Conservation (phyloP, 139 green algal genomes). For the Coelastrella sp. region DNA sequence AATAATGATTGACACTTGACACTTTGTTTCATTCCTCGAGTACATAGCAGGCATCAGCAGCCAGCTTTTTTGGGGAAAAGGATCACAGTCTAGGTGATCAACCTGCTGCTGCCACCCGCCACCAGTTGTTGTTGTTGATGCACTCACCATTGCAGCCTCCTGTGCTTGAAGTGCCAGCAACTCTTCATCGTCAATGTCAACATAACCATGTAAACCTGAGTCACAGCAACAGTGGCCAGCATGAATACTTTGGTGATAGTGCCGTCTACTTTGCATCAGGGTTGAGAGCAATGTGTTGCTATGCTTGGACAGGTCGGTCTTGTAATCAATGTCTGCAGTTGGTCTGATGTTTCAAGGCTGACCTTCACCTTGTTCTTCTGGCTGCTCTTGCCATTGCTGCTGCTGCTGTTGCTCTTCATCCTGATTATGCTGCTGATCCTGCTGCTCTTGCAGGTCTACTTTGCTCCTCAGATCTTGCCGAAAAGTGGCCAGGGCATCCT, state of each 20-base stretch:
- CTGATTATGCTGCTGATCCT: constrained; percentile 29
- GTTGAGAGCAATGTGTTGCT: neutral
- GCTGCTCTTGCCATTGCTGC: constrained; percentile 3
- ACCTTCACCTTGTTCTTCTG: neutral
- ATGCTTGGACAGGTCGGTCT: neutral
- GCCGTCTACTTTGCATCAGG: neutral
- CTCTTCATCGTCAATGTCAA: constrained; percentile 48
- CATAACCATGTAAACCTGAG: constrained; percentile 5
- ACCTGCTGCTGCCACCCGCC: too few species aligned
- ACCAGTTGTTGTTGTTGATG: neutral
- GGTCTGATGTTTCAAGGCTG: neutral
- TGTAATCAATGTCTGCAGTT: neutral
- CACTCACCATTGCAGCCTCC: constrained; percentile 9
- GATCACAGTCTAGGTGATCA: too few species aligned
- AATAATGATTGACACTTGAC: neutral
- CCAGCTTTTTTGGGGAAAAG: too few species aligned
- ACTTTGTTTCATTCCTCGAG: neutral
- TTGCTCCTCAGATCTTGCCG: constrained; percentile 37
- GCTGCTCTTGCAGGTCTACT: constrained; percentile 25
- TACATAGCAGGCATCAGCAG: neutral
- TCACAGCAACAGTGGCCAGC: neutral
- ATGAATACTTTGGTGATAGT: neutral
- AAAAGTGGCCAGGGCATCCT: constrained; percentile 47
- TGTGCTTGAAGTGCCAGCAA: constrained; percentile 45
- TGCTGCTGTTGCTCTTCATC: neutral